Evolutionary conservation across 345 rosid species (phyloP).

Genomic region (Microthlaspi erraticum): DNA sequence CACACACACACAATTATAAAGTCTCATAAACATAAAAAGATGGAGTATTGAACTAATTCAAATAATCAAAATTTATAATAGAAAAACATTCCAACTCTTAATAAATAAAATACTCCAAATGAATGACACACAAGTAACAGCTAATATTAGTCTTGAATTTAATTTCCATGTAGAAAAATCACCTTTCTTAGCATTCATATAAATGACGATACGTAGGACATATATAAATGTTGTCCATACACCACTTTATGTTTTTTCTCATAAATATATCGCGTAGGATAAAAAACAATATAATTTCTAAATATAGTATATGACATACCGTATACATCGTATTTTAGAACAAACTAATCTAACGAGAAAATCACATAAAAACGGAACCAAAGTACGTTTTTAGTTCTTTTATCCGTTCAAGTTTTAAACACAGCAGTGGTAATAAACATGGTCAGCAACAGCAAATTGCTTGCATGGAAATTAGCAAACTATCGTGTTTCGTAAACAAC

Average conservation of each 20-base stretch:
- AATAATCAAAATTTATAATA: not conserved
- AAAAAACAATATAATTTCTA: too few relatives aligned
- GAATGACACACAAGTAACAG: not conserved
- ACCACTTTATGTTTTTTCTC: too few relatives aligned
- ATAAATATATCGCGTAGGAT: too few relatives aligned
- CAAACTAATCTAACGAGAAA: not conserved
- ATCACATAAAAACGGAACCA: not conserved
- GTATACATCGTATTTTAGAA: not conserved
- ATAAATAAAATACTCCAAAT: too few relatives aligned
- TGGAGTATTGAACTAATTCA: not conserved
- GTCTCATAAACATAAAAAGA: not conserved
- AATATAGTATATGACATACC: too few relatives aligned
- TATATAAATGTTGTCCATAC: too few relatives aligned
- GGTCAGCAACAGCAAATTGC: constrained; percentile 37
- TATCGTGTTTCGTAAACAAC: constrained; percentile 40
- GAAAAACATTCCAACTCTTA: not conserved
- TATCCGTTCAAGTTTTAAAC: not conserved
- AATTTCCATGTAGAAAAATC: too few relatives aligned
- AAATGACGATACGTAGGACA: too few relatives aligned
- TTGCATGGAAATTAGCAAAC: constrained; percentile 36
- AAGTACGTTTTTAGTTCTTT: not conserved
- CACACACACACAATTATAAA: not conserved
- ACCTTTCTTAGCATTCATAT: too few relatives aligned
- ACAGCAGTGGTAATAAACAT: constrained; percentile 4
- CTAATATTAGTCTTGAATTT: too few relatives aligned